Base-by-base conservation (phyloP, 352 stramenopile genomes). In the Blastocystis sp. region DNA sequence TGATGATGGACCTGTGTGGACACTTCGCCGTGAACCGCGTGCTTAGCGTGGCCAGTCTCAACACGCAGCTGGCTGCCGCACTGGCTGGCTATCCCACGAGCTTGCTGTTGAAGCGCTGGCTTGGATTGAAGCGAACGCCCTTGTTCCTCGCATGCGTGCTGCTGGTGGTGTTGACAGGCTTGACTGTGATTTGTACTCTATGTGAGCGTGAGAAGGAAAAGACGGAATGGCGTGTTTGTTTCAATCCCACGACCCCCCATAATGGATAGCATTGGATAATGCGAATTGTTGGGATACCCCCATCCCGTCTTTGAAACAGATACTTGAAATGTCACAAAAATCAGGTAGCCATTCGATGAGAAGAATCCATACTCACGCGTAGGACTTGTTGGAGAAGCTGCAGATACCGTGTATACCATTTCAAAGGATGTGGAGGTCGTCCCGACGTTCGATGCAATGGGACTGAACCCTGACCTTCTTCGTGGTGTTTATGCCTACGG, bases 381-480 rank as follows among this genome's bases (percentile, higher is more conserved):
- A 79, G 69, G 69, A 38, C 69, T 79, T 61, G 40, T 79, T 53
- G 40, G 40, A 10, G 69, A 79, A 60, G 43, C 28, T 43, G 69
- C 69, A 61, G 69, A 79, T 62, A 79, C 69, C 17, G 69, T 79
- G 17, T 79, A 79, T 34, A 79, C 69, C 14, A 79, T 79, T 45
- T 79, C 69, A 64, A 79, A 86, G 43, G 76, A 86, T 78, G 64
- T 90, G 56, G 86, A 90, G 67, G 76, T 90, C 41, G 64, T 89
- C 59, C 53, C 77, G 45, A 95, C 91, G 11, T 97, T 97, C 89
- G 94, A 97, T 64, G 91, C 90, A 40, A 95, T 97, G 93, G 92
- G 92, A 17, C 91, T 97, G 62, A 96, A 96, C 76, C 93, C 97
- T 84, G 93, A 97, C 71, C 90, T 97, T 38, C 90, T 97, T 11